phyloP scores from a whole-genome alignment of 768 basidiomycete species.

The Termitomyces sp. region DNA sequence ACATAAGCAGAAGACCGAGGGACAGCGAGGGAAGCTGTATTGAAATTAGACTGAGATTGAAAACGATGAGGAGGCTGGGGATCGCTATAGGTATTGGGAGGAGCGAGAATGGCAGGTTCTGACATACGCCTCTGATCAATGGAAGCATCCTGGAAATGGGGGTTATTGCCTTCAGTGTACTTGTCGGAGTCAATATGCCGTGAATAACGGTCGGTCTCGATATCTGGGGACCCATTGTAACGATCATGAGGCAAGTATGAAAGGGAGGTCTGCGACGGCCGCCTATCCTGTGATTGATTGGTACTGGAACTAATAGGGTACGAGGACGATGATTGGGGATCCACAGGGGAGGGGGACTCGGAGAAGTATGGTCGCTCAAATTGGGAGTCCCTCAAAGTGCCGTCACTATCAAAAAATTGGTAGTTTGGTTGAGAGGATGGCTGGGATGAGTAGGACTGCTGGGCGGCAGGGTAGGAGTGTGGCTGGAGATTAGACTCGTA shows the following conservation, averaged over 20 bases:
- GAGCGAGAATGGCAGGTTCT: constrained; percentile 47
- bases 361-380: constrained; percentile 23
- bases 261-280: constrained; percentile 30
- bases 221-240: constrained; percentile 27
- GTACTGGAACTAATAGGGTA: constrained; percentile 33
- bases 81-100: constrained; percentile 32
- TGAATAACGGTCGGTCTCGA: constrained; percentile 32
- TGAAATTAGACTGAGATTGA: constrained; percentile 36
- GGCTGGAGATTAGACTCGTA: constrained; percentile 19
- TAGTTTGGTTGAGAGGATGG: constrained; percentile 12
- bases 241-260: constrained; percentile 35
- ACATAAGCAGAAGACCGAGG: constrained; percentile 30
- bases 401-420: constrained; percentile 21
- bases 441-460: constrained; percentile 17
- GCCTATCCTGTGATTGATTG: constrained; percentile 39
- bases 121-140: constrained; percentile 66
- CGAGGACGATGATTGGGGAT: constrained; percentile 28
- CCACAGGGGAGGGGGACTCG: constrained; percentile 40
- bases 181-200: constrained; percentile 27
- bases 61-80: constrained; percentile 27
- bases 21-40: constrained; percentile 22
- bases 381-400: constrained; percentile 21
- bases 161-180: constrained; percentile 28
- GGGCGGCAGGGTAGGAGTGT: constrained; percentile 15
- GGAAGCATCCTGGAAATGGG: constrained; percentile 27